These are phyloP conservation scores for Phytophthora pseudosyringae DNA, from an alignment of 352 stramenopile species.

Conservation along the genomic window DNA sequence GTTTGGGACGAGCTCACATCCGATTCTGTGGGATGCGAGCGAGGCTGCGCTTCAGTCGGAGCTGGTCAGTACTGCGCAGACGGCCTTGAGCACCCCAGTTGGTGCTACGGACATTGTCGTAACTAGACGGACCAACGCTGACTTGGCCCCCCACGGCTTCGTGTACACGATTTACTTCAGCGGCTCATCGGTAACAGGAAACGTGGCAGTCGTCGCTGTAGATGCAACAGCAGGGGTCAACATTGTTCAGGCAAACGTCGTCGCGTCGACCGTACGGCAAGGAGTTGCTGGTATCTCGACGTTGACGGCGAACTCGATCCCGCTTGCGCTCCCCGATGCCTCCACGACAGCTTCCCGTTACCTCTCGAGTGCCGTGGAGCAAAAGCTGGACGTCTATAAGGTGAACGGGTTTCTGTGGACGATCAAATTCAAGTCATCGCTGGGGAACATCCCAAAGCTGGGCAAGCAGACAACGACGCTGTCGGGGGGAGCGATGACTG, in stretches of 20 bases:
- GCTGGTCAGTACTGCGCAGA: slow-evolving; percentile 25
- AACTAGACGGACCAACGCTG: slow-evolving; percentile 49
- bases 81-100: slow-evolving; percentile 30
- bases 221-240: no score
- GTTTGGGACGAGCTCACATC: slow-evolving; percentile 29
- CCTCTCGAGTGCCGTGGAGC: slow-evolving; percentile 35
- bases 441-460: slow-evolving; percentile 66
- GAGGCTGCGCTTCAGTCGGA: slow-evolving; percentile 44
- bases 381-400: slow-evolving; percentile 64
- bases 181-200: slow-evolving; percentile 46
- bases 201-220: slow-evolving; percentile 22
- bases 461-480: slow-evolving; percentile 34
- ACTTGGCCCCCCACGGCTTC: slow-evolving; percentile 56
- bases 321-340: slow-evolving; percentile 47
- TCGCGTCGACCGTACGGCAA: slow-evolving; percentile 37
- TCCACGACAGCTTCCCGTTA: slow-evolving; percentile 39
- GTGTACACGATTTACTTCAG: slow-evolving; percentile 85
- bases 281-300: slow-evolving; percentile 36
- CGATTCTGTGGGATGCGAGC: slow-evolving; percentile 66
- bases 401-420: slow-evolving; percentile 67
- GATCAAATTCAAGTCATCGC: slow-evolving; percentile 79
- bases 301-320: slow-evolving; percentile 55
- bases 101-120: slow-evolving; percentile 54
- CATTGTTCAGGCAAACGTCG: slow-evolving; percentile 46
- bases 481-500: slow-evolving; percentile 30